A percentile compares a stretch with the other conserved stretches of the same genome.
Conservation (phyloP, 169 alveolate genomes). For the Eimeria maxima region DNA sequence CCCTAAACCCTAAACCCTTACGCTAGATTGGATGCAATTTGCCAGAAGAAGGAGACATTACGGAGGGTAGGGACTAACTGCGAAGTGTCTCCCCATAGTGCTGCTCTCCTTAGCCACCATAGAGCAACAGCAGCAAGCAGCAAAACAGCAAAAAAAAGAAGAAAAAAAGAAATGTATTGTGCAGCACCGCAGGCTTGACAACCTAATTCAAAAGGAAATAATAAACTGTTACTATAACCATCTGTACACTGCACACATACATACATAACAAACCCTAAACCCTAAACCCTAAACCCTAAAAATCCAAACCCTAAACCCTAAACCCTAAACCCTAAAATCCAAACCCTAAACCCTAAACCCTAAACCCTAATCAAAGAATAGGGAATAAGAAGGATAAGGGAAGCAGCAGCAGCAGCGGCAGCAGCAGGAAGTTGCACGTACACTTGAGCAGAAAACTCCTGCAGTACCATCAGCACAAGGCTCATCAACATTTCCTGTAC, state of each 20-base stretch:
- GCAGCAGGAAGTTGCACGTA: background rate
- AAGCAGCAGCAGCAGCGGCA: background rate
- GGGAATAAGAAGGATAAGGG: no score
- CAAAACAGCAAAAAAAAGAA: background rate
- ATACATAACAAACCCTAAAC: background rate
- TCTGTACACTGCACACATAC: background rate
- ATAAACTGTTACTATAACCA: background rate
- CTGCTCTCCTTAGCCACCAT: constrained; percentile 32
- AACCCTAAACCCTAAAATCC: background rate
- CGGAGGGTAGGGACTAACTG: background rate
- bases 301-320: no score
- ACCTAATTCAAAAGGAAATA: background rate
- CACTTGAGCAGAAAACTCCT: constrained; percentile 27
- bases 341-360: background rate
- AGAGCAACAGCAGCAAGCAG: constrained; percentile 18
- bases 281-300: background rate
- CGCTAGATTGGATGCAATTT: background rate
- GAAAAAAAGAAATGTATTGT: background rate
- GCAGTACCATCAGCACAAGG: constrained; percentile 1
- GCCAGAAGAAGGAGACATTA: constrained; percentile 28
- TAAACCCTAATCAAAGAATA: background rate
- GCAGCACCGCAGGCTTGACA: constrained; percentile 3
- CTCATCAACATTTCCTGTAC: background rate
- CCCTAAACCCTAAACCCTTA: background rate
- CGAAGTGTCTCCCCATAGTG: constrained; percentile 11